Evolutionary conservation across 2,329 filamentous ascomycete genomes (phyloP).

Genomic region (Sporothrix pallida): DNA sequence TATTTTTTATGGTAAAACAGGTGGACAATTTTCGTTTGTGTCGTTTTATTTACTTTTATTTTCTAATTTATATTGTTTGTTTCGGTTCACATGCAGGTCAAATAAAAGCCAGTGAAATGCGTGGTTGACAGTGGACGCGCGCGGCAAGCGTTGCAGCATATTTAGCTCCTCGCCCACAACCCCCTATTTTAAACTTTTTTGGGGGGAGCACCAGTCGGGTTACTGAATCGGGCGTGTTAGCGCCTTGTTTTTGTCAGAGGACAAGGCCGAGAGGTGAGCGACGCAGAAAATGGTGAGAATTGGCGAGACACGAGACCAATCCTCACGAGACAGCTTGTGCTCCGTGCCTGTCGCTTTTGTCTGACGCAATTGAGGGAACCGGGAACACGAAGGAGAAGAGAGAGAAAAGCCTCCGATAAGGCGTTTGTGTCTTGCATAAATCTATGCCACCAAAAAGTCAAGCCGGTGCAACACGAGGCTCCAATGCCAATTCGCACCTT

Average conservation of each 20-base stretch:
- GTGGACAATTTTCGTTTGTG: not conserved
- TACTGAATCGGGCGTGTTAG: slow-evolving; percentile 23
- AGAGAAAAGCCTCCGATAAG: slow-evolving; percentile 23
- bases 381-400: not conserved
- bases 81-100: not conserved
- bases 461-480: slow-evolving; percentile 7
- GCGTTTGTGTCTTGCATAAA: slow-evolving; percentile 7
- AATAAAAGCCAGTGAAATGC: slow-evolving; percentile 3
- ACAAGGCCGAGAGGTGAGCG: not conserved
- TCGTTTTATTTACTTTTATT: slow-evolving; percentile 13
- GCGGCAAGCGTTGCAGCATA: slow-evolving; percentile 19
- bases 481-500: slow-evolving; percentile 8
- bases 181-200: slow-evolving; percentile 10
- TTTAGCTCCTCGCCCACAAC: not conserved
- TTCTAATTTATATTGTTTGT: slow-evolving; percentile 2
- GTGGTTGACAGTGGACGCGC: slow-evolving; percentile 5
- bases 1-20: not conserved
- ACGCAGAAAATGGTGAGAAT: too few relatives aligned
- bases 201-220: not conserved
- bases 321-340: slow-evolving; percentile 3
- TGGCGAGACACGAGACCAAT: slow-evolving; percentile 19
- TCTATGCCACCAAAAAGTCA: not conserved
- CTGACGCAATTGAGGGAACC: not conserved
- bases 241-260: not conserved
- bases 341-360: not conserved